Evolutionary conservation across 2,329 filamentous ascomycete genomes (phyloP).

Genomic region (Colletotrichum karsti): DNA sequence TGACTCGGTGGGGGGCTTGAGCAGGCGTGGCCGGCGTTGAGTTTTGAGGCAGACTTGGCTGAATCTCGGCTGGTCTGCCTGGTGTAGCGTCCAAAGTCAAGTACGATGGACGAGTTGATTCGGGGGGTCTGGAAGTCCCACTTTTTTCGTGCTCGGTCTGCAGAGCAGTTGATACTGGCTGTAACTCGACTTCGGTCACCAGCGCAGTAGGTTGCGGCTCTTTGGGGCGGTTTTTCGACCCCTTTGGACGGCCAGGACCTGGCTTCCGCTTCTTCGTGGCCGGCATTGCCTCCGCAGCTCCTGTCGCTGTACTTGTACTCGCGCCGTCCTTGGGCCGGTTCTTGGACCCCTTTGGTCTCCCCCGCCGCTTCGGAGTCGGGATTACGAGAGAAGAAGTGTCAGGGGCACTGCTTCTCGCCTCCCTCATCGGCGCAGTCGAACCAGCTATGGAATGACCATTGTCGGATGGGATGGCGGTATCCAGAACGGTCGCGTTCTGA

Average conservation of each 20-base stretch:
- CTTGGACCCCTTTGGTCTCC: slow-evolving; percentile 33
- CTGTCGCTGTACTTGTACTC: not conserved
- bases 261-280: slow-evolving; percentile 44
- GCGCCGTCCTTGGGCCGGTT: slow-evolving; percentile 16
- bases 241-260: slow-evolving; percentile 55
- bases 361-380: slow-evolving; percentile 26
- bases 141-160: not conserved
- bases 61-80: not conserved
- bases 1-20: not conserved
- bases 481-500: not conserved
- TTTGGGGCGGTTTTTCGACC: slow-evolving; percentile 59
- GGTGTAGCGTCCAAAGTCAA: too few relatives aligned
- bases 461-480: not conserved
- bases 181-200: not conserved
- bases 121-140: not conserved
- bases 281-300: slow-evolving; percentile 23
- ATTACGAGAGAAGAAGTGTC: slow-evolving; percentile 21
- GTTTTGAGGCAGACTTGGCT: not conserved
- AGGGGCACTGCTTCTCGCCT: not conserved
- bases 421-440: not conserved
- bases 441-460: not conserved
- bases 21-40: not conserved
- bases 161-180: not conserved
- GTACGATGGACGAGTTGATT: too few relatives aligned
- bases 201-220: slow-evolving; percentile 27